phyloP scores from a whole-genome alignment of 331 rosid species.

The Malus hybrid region DNA sequence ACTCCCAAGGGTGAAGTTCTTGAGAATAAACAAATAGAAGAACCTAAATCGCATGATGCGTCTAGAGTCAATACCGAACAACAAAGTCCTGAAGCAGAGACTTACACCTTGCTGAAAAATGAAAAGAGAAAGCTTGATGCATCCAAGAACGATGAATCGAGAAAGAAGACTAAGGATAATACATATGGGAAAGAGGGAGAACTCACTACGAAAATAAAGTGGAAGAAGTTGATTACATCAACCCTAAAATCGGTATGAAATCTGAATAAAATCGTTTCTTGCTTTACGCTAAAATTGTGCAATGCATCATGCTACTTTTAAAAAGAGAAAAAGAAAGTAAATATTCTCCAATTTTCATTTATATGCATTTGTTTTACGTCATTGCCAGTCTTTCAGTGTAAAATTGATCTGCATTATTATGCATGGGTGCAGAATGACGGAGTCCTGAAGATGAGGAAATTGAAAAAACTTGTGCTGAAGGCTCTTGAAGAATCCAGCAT shows the following conservation, averaged over 20 bases:
- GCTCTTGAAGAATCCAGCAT: conserved; percentile 52
- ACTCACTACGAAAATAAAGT: conserved; percentile 35
- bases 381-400: not conserved
- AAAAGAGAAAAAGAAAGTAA: not conserved
- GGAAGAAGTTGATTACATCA: conserved; percentile 70
- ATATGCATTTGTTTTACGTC: not conserved
- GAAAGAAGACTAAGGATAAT: conserved; percentile 26
- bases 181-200: conserved; percentile 17
- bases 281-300: not conserved
- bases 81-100: conserved; percentile 25
- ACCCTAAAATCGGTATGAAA: conserved; percentile 60
- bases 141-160: conserved; percentile 19
- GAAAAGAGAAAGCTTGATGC: conserved; percentile 37
- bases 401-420: not conserved
- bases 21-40: conserved; percentile 24
- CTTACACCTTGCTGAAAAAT: conserved; percentile 21
- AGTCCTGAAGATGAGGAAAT: conserved; percentile 57
- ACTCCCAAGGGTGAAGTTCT: conserved; percentile 18
- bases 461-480: conserved; percentile 49
- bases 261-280: not conserved
- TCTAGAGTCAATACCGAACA: conserved; percentile 7
- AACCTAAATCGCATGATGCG: conserved; percentile 18
- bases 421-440: conserved; percentile 52
- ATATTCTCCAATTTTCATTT: not conserved
- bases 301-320: not conserved